Evolutionary conservation across 1,139 yeast genomes (phyloP).

Genomic region (Zygosaccharomyces sapae): DNA sequence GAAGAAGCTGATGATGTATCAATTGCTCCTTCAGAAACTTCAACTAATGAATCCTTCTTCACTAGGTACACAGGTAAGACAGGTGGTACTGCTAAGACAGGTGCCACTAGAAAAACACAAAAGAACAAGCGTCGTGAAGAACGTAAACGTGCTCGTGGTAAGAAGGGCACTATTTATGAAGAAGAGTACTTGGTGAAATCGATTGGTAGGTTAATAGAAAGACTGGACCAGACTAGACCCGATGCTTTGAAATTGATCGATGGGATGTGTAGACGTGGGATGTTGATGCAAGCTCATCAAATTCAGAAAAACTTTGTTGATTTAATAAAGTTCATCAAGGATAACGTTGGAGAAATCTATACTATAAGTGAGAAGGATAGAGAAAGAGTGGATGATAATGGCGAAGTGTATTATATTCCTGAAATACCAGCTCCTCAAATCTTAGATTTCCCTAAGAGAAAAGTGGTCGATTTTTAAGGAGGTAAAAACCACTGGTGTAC

Average conservation of each 20-base stretch:
- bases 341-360: conserved; percentile 69
- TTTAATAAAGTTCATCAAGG: conserved; percentile 51
- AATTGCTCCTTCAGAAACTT: conserved; percentile 89
- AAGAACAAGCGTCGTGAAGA: conserved; percentile 94
- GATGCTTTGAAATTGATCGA: conserved; percentile 75
- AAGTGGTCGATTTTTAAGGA: conserved; percentile 44
- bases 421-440: conserved; percentile 67
- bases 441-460: conserved; percentile 53
- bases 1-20: conserved; percentile 93
- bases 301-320: conserved; percentile 67
- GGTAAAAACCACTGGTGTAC: background rate
- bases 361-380: conserved; percentile 77
- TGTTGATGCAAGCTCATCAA: conserved; percentile 77
- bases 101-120: conserved; percentile 87
- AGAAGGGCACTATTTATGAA: conserved; percentile 95
- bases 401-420: conserved; percentile 70
- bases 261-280: conserved; percentile 67
- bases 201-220: conserved; percentile 79
- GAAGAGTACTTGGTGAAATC: conserved; percentile 91
- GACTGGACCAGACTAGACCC: conserved; percentile 67
- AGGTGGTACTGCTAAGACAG: conserved; percentile 91
- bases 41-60: conserved; percentile 87
- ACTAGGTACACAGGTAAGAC: conserved; percentile 96
- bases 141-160: conserved; percentile 92
- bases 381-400: conserved; percentile 84